Conservation (phyloP, 1,284 basidiomycete genomes). For the Rhodotorula sp. region DNA sequence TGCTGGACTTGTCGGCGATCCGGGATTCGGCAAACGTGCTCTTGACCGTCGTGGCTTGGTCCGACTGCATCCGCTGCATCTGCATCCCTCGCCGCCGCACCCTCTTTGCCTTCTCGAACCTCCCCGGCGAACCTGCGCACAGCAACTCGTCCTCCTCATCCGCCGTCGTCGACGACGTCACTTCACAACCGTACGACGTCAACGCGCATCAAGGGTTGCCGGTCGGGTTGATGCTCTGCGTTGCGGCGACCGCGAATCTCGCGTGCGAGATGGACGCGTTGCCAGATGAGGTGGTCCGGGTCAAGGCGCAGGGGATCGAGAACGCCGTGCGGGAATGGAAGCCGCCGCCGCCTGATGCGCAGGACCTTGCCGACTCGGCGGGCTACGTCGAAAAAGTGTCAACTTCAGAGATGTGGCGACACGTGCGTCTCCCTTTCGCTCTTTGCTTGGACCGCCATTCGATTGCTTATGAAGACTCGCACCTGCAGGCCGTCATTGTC, state of each 20-base stretch:
- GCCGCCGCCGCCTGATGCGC: slow-evolving; percentile 7
- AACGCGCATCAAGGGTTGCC: slow-evolving; percentile 32
- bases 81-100: slow-evolving; percentile 24
- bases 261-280: slow-evolving; percentile 25
- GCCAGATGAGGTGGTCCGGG: slow-evolving; percentile 18
- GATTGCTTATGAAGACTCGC: too few species aligned
- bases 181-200: neutral
- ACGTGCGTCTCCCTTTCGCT: slow-evolving; percentile 12
- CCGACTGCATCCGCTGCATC: slow-evolving; percentile 28
- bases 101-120: slow-evolving; percentile 25
- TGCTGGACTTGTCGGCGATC: slow-evolving; percentile 17
- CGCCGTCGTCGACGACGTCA: slow-evolving; percentile 13
- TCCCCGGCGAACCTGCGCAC: slow-evolving; percentile 24
- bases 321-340: slow-evolving; percentile 30
- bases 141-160: slow-evolving; percentile 8
- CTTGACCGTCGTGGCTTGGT: slow-evolving; percentile 26
- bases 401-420: slow-evolving; percentile 37
- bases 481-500: slow-evolving; percentile 28
- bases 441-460: neutral
- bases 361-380: slow-evolving; percentile 16
- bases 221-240: slow-evolving; percentile 32
- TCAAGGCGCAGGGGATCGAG: slow-evolving; percentile 28
- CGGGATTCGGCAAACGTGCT: slow-evolving; percentile 18
- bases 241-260: slow-evolving; percentile 32
- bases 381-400: slow-evolving; percentile 20